Percentiles rank a stretch among this genome's conserved stretches.
These are phyloP conservation scores for Penicillium janthinellum DNA, from an alignment of 2,329 filamentous ascomycete species.

Conservation along the genomic window DNA sequence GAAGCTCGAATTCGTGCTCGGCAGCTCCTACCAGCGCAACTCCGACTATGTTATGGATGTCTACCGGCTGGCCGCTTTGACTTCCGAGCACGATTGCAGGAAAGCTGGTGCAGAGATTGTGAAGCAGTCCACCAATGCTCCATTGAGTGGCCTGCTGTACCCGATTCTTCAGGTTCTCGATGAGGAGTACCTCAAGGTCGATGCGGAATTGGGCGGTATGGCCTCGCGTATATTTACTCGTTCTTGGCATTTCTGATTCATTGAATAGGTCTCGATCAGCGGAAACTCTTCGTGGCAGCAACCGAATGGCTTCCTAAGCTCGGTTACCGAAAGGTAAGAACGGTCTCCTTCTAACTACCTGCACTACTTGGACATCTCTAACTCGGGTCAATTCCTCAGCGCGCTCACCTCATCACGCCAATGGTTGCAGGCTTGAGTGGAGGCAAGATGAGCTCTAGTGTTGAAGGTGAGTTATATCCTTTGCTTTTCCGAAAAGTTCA, in stretches of 20 bases:
- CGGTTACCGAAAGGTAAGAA: conserved; percentile 69
- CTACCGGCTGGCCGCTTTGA: conserved; percentile 67
- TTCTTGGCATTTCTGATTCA: neutral
- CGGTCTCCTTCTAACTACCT: neutral
- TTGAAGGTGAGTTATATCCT: conserved; percentile 40
- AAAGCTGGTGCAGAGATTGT: conserved; percentile 93
- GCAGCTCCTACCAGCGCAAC: conserved; percentile 72
- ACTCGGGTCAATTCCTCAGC: conserved; percentile 16
- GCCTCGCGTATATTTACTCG: neutral
- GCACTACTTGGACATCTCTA: neutral
- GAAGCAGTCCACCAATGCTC: conserved; percentile 81
- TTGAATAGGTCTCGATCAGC: conserved; percentile 24
- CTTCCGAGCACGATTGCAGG: conserved; percentile 73
- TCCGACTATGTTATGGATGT: conserved; percentile 83
- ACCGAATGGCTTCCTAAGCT: conserved; percentile 83
- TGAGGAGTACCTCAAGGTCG: conserved; percentile 83
- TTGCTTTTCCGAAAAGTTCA: neutral
- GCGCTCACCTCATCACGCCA: conserved; percentile 76
- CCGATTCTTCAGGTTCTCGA: conserved; percentile 84
- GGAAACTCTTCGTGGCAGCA: conserved; percentile 55
- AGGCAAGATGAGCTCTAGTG: conserved; percentile 83
- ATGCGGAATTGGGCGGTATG: conserved; percentile 82
- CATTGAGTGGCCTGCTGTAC: conserved; percentile 64
- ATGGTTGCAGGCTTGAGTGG: conserved; percentile 86
- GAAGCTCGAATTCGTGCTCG: conserved; percentile 79